These are phyloP conservation scores for Primulina tabacum DNA, from an alignment of 257 asterid genomes.

Conservation along the genomic window DNA sequence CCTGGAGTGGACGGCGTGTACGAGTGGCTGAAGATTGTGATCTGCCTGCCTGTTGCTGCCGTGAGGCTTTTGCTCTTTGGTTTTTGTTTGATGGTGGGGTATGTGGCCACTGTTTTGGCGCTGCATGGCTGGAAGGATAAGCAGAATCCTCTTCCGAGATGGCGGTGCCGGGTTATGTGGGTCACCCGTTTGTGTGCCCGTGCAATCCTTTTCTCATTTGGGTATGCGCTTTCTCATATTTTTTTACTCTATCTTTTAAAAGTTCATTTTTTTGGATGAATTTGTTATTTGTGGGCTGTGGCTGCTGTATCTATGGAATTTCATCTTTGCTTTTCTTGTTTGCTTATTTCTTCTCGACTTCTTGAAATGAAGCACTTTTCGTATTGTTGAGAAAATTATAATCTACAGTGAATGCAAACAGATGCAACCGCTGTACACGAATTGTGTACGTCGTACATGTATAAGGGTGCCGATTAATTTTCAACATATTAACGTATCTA, in stretches of 20 bases:
- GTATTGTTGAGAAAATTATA: background rate
- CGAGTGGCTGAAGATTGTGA: conserved; percentile 85
- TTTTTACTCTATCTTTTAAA: background rate
- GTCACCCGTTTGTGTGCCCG: conserved; percentile 75
- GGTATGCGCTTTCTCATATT: conserved; percentile 40
- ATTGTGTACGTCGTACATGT: background rate
- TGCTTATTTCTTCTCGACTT: background rate
- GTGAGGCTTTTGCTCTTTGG: conserved; percentile 66
- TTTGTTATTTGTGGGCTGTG: background rate
- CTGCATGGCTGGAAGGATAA: conserved; percentile 77
- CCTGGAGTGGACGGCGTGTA: conserved; percentile 69
- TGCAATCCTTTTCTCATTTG: conserved; percentile 80
- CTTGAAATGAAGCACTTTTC: background rate
- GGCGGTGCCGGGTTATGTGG: conserved; percentile 87
- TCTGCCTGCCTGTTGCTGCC: conserved; percentile 68
- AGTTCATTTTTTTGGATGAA: background rate
- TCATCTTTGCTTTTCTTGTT: background rate
- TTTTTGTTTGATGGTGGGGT: conserved; percentile 59
- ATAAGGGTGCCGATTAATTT: background rate
- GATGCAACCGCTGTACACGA: background rate
- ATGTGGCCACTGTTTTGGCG: conserved; percentile 57
- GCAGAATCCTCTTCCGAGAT: conserved; percentile 76
- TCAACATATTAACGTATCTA: background rate
- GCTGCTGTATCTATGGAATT: background rate
- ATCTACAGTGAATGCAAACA: background rate